A percentile compares a stretch with the other conserved stretches of the same genome.
Conservation (phyloP, 495 filamentous ascomycete genomes). For the Cetradonia linearis region DNA sequence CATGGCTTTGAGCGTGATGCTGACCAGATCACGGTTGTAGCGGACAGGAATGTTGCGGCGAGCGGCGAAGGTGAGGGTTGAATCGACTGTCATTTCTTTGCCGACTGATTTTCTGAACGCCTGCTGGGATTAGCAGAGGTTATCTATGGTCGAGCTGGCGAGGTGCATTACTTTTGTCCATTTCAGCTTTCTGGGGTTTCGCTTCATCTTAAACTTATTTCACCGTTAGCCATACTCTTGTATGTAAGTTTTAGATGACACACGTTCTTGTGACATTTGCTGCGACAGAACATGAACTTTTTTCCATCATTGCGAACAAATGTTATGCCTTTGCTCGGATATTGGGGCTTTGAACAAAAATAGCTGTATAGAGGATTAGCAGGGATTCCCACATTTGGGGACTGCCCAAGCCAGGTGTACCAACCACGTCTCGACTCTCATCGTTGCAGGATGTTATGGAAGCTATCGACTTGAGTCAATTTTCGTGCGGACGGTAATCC, state of each 20-base stretch:
- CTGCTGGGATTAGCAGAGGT: not conserved
- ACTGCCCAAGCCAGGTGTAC: not conserved
- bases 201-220: slow-evolving; percentile 85
- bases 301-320: slow-evolving; percentile 75
- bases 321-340: slow-evolving; percentile 65
- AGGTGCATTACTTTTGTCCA: slow-evolving; percentile 59
- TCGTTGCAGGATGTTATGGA: slow-evolving; percentile 7
- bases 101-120: slow-evolving; percentile 65
- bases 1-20: slow-evolving; percentile 84
- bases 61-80: slow-evolving; percentile 79
- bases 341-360: slow-evolving; percentile 78
- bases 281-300: slow-evolving; percentile 64
- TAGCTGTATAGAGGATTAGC: slow-evolving; percentile 37
- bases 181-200: slow-evolving; percentile 70
- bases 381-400: not conserved
- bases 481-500: not conserved
- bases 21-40: slow-evolving; percentile 85
- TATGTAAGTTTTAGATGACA: not conserved
- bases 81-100: slow-evolving; percentile 93
- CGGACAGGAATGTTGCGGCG: slow-evolving; percentile 90
- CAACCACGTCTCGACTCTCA: slow-evolving; percentile 57
- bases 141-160: not conserved
- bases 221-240: not conserved
- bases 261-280: slow-evolving; percentile 87
- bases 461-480: not conserved